Evolutionary conservation across 139 green algal genomes (phyloP), one percentile per base, ranked within the genome.

Genomic region (Asterochloris sp.): DNA sequence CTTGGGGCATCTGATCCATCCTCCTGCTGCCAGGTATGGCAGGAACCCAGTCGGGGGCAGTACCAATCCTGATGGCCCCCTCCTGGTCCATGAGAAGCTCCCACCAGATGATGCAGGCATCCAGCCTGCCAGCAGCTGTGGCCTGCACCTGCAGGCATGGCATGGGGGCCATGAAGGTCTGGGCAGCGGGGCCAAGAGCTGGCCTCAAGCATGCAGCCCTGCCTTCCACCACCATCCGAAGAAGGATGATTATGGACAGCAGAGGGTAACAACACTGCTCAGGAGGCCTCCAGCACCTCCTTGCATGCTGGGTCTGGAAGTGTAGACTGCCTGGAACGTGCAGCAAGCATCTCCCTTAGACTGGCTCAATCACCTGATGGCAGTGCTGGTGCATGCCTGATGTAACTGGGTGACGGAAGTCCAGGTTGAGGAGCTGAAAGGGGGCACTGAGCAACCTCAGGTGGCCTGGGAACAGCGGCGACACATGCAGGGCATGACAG

Each of bases 61-160:
- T 91, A 80, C 76, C 84, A 13, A 91, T 74, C 21, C 83, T 75
- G 69, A 88, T 78, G 54, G 26, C 28, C 16, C 19, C 81, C 23
- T 67, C 27, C 8, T 69, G 38, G 28, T 83, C 79, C 82, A 90
- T 85, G 15, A 87, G 80, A 61, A 92, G 86, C 83, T 90, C 73
- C 89, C 89, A 92, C 89, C 89, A 92, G 24, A 92, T 23, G 19
- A 91, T 81, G n/a, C 91, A 68, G 0, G 87, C 89, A 74, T 92
- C 84, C 0, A 80, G 85, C 13, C 27, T 68, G 62, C 89, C 89
- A 79, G 71, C 29, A 13, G 26, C 62, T 0, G 29, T 76, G 11
- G 77, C 69, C 6, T 78, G 66, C 26, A 87, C 78, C 83, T 89
- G 83, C 26, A 73, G 12, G 29, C 62, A 71, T 10, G n/a, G 29